Percentiles rank a stretch among this genome's conserved stretches.
phyloP scores from a whole-genome alignment of 1,284 basidiomycete species.

The Sphagnurus paluster region DNA sequence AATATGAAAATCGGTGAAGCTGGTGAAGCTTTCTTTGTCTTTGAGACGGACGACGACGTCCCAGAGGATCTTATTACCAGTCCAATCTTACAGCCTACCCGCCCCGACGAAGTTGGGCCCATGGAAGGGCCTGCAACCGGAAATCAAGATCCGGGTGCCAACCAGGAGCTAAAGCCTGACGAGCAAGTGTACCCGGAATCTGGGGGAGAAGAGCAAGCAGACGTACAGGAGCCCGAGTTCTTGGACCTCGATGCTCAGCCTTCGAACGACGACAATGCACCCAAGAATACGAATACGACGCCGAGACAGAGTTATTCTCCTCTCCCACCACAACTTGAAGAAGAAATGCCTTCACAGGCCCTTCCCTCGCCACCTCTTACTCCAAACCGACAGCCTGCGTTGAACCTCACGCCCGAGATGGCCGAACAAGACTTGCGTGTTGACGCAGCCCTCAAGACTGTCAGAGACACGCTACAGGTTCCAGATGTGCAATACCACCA shows the following conservation, averaged over 20 bases:
- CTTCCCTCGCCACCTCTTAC: conserved; percentile 35
- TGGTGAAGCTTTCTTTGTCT: conserved; percentile 98
- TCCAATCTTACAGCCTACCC: conserved; percentile 76
- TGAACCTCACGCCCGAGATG: conserved; percentile 28
- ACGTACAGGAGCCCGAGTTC: conserved; percentile 59
- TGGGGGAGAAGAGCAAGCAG: conserved; percentile 11
- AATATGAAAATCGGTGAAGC: conserved; percentile 99
- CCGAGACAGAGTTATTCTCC: conserved; percentile 29
- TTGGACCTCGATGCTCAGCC: conserved; percentile 58
- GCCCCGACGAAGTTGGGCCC: conserved; percentile 37
- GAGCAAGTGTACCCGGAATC: conserved; percentile 14
- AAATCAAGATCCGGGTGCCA: conserved; percentile 32
- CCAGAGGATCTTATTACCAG: conserved; percentile 94
- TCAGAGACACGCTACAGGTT: conserved; percentile 47
- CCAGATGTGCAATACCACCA: conserved; percentile 71
- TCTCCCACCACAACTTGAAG: conserved; percentile 21
- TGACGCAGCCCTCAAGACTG: conserved; percentile 53
- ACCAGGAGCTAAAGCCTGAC: conserved; percentile 18
- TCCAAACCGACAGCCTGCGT: conserved; percentile 24
- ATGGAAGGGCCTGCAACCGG: conserved; percentile 31
- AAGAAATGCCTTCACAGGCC: conserved; percentile 14
- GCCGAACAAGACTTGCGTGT: conserved; percentile 44
- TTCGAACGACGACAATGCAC: conserved; percentile 16
- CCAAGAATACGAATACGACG: conserved; percentile 28
- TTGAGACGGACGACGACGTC: conserved; percentile 94